Evolutionary conservation across 495 filamentous ascomycete species (phyloP), one percentile per base, ranked within the genome.

Genomic region (Lepidopterella palustris): DNA sequence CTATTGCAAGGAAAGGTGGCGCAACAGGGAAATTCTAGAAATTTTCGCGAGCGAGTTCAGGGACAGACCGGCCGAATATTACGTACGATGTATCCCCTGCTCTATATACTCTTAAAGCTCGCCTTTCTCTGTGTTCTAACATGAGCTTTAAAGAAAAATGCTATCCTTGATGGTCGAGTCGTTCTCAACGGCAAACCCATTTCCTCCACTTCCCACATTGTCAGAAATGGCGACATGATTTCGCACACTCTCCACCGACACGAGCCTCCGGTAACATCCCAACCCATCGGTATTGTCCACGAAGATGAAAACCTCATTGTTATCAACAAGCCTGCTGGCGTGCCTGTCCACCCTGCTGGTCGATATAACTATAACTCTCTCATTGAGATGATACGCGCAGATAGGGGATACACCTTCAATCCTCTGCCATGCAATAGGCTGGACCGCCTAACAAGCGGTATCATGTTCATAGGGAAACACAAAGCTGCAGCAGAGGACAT

Each of bases 381-480:
- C 40, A 79, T 96, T 21, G 92, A 98, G 76, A 96, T 98, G 62
- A 84, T 98, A 80, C 86, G 87, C 60, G 78, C 87, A 3, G 86
- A 96, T 68, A 78, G 90, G 53, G 79, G 82, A 6, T 72, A 79
- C n/a, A 75, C 75, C 6, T 95, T 81, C 73, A 76, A 86, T 53
- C 89, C 92, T 0, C 76, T 91, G 47, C 87, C 95, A 0, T 96
- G 91, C 75, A 96, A 98, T 67, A 80, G 93, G 32, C 82, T 98
- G n/a, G 93, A 98, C 68, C 78, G 93, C 45, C 73, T 98, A 58
- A 98, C 93, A 0, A 95, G 89, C 50, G 93, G 93, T 24, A 84
- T 98, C 61, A 98, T 98, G 93, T 98, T 98, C 73, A 85, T 97
- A 56, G 92, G 86, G 10, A 97, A 97, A 69, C 77, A 86, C 49